Evolutionary conservation across 805 yeast genomes (phyloP).

Genomic region (Candida sphagnicola): DNA sequence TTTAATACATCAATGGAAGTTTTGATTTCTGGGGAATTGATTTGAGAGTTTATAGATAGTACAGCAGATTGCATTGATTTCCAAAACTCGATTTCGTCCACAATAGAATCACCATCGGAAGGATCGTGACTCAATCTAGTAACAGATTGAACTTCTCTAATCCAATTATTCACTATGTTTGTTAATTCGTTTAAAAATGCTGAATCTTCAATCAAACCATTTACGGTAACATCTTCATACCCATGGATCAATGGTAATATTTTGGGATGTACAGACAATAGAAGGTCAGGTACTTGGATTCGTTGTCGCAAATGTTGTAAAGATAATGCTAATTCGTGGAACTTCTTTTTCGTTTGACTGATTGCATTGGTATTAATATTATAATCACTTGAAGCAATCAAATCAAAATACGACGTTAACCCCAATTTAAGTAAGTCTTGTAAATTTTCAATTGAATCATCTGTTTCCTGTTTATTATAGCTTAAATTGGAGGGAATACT

Average conservation of each 20-base stretch:
- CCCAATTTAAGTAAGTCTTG: slow-evolving; percentile 59
- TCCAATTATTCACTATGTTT: slow-evolving; percentile 69
- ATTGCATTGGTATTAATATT: slow-evolving; percentile 14
- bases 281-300: slow-evolving; percentile 64
- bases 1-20: slow-evolving; percentile 59
- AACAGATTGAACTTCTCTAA: slow-evolving; percentile 54
- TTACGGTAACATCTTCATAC: slow-evolving; percentile 27
- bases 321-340: slow-evolving; percentile 64
- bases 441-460: slow-evolving; percentile 43
- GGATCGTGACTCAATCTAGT: slow-evolving; percentile 53
- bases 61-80: slow-evolving; percentile 62
- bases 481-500: slow-evolving; percentile 24
- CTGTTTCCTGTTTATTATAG: slow-evolving; percentile 2
- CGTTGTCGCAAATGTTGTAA: slow-evolving; percentile 65
- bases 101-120: slow-evolving; percentile 45
- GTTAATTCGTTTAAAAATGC: slow-evolving; percentile 67
- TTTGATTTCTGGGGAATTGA: slow-evolving; percentile 49
- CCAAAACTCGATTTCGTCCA: slow-evolving; percentile 80
- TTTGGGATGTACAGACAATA: slow-evolving; percentile 47
- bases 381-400: slow-evolving; percentile 30
- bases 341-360: slow-evolving; percentile 49
- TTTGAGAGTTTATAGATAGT: slow-evolving; percentile 51
- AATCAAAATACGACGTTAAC: slow-evolving; percentile 66
- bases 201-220: slow-evolving; percentile 44
- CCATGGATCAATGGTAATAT: slow-evolving; percentile 19